phyloP scores from a whole-genome alignment of 2,329 filamentous ascomycete species.

The Claviceps cyperi region DNA sequence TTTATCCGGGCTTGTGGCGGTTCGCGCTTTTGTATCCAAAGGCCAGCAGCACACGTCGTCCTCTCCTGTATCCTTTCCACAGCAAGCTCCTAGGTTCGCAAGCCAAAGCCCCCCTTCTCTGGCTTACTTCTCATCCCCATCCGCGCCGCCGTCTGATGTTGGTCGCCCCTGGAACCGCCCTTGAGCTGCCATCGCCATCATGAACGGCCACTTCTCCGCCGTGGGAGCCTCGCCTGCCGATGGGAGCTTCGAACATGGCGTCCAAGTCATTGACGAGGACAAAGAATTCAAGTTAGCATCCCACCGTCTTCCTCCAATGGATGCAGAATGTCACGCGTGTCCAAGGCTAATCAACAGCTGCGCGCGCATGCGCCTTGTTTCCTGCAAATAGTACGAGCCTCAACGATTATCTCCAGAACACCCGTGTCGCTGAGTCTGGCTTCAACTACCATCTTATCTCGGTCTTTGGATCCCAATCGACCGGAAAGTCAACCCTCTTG shows the following conservation, averaged over 20 bases:
- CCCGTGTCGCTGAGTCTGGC: constrained; percentile 70
- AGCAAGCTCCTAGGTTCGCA: not conserved
- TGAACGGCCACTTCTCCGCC: constrained; percentile 72
- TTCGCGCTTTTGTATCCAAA: not conserved
- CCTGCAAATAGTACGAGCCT: constrained; percentile 48
- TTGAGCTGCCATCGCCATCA: constrained; percentile 18
- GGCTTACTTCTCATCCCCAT: not conserved
- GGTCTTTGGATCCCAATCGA: constrained; percentile 97
- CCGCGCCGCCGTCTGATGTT: constrained; percentile 1
- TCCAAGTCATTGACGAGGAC: constrained; percentile 84
- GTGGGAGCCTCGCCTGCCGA: constrained; percentile 51
- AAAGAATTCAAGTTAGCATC: constrained; percentile 83
- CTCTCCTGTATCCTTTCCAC: no score
- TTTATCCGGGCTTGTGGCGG: not conserved
- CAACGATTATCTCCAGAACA: constrained; percentile 65
- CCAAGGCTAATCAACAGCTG: not conserved
- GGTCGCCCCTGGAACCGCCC: not conserved
- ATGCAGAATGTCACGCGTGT: not conserved
- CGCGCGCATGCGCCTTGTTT: constrained; percentile 1
- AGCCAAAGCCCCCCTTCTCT: not conserved
- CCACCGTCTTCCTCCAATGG: not conserved
- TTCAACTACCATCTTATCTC: constrained; percentile 99
- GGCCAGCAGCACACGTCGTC: no score
- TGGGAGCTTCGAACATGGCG: constrained; percentile 74
- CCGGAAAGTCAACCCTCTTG: constrained; percentile 91